Evolutionary conservation across 108 stramenopile species (phyloP), one percentile per base, ranked within the genome.

Genomic region (Pseudonitzschia delicatissima): DNA sequence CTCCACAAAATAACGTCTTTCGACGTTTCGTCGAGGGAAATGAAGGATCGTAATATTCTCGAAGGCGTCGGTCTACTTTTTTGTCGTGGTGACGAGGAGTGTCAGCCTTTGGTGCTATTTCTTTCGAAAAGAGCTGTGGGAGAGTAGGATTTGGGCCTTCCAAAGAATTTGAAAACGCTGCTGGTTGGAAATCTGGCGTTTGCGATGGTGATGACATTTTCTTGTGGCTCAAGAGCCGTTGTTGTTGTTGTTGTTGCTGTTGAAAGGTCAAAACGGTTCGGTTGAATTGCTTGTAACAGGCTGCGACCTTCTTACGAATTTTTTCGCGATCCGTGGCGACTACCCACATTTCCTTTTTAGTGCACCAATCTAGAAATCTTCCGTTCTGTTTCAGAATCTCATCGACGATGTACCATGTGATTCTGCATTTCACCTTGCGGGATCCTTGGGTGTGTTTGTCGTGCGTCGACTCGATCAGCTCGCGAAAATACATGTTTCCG

Each of bases 361-460:
- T 2, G 21, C 40, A 35, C 60, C 60, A 61, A 42, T 40, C 34
- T n/a, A 61, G 20, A 25, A 61, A 61, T 20, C 60, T 20, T 33
- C 60, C 60, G 6, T 61, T 40, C 17, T 18, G 18, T 6, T n/a
- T 7, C 20, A 26, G 36, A 36, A 61, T 40, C 36, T 61, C 60
- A 2, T 61, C 18, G 32, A 61, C 60, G 37, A 61, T 35, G 23
- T 20, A 20, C 60, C 60, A 53, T 12, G 66, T 51, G 2, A 61
- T 13, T 18, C 23, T 20, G 35, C 37, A 18, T 26, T 61, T 61
- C 20, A 25, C 25, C 26, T 61, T 20, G 6, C 32, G 18, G 7
- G 36, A 26, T 36, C n/a, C 20, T n/a, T 18, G 15, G 9, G 21
- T 18, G 37, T 61, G 37, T 26, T 61, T 37, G 3, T 61, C 20